Base-by-base conservation (phyloP, 345 rosid species). In the Rubroshorea leprosula region DNA sequence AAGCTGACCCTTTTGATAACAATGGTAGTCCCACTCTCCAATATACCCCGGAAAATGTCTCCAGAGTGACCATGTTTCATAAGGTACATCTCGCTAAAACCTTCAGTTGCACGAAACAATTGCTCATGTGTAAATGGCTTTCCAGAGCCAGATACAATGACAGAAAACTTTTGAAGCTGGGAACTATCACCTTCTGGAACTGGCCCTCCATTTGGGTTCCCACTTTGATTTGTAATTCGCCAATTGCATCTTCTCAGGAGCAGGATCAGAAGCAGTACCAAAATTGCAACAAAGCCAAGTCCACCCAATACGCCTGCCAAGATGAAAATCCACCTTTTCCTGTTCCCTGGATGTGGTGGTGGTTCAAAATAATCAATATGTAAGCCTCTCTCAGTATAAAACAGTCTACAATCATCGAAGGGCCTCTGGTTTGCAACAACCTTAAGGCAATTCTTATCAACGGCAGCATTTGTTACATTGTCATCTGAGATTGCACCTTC, bases 61-160 rank as follows among this genome's bases (percentile, higher is more conserved):
- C 99, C 99, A 0, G 97, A 89, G 62, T 80, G 87, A 47, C 99
- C 99, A 62, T 75, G 76, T 74, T 87, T 89, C 50, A 93, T 80
- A 66, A 86, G 85, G 57, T 78, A 84, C 2, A 63, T 54, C 44
- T 76, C 90, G 17, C 67, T 67, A 62, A 93, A 93, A 39, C 80
- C 72, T 56, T 67, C 73, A 39, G 94, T 93, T 27, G 86, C 85
- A 47, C 44, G 79, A 41, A 76, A 63, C 57, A 89, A 66, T 66
- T 82, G 91, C 62, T 83, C 78, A 56, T 76, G 85, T 0, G 85
- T 76, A 73, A 81, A 89, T 11, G 86, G 60, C 29, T 85, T 78
- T 19, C 94, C 94, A 23, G 72, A 66, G 41, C 74, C 76, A 14
- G 83, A 80, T 53, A 80, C 51, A 39, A 65, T 71, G 18, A 70